Conservation (phyloP, 768 basidiomycete genomes). For the Postia placenta region DNA sequence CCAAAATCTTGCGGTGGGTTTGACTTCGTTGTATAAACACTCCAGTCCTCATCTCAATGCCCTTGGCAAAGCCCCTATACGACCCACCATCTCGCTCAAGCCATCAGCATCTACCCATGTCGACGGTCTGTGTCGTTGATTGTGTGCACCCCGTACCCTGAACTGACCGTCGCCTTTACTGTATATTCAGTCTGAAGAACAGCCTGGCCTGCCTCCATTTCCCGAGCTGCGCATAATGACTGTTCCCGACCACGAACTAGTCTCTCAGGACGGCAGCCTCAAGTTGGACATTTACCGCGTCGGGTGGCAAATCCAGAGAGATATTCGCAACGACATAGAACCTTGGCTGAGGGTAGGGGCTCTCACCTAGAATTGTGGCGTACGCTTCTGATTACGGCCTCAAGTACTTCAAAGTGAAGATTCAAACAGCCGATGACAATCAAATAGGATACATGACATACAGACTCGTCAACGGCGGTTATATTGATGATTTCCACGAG, state of each 20-base stretch:
- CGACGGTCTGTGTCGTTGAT: no score
- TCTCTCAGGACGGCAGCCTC: not conserved
- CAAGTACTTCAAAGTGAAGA: conserved; percentile 4
- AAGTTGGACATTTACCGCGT: not conserved
- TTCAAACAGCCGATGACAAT: not conserved
- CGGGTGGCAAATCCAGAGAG: not conserved
- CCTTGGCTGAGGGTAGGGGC: conserved; percentile 1
- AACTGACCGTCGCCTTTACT: no score
- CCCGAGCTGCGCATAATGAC: not conserved
- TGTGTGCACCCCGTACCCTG: no score
- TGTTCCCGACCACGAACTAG: not conserved
- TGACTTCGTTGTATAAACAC: no score
- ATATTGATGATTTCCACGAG: conserved; percentile 1
- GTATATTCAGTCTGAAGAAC: not conserved
- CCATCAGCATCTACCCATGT: no score
- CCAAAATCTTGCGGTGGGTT: no score
- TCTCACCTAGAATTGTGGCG: not conserved
- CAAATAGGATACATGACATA: not conserved
- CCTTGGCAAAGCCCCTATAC: no score
- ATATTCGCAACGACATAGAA: conserved; percentile 1
- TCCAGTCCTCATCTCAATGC: no score
- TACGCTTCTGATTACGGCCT: not conserved
- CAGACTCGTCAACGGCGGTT: not conserved
- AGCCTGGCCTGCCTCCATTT: not conserved
- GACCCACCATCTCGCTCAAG: no score